These are phyloP conservation scores for Pseudomicrostroma phylloplanum DNA, from an alignment of 1,284 basidiomycete genomes.

Conservation along the genomic window DNA sequence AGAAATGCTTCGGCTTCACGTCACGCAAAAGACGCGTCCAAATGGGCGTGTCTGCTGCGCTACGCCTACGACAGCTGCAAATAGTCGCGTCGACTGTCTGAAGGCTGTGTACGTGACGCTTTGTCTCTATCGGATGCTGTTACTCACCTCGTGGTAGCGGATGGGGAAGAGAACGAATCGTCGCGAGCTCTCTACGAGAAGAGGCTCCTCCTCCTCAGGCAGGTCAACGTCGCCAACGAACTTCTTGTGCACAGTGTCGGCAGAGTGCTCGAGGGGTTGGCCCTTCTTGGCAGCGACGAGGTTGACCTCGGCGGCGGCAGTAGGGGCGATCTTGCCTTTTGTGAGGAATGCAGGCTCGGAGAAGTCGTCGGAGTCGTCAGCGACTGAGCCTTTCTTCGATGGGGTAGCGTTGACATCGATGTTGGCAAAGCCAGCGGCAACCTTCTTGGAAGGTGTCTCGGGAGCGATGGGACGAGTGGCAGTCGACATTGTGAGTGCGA, in stretches of 20 bases:
- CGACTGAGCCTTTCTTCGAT: conserved; percentile 29
- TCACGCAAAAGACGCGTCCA: not conserved
- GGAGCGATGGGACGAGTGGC: not conserved
- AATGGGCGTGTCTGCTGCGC: not conserved
- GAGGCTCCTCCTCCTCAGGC: conserved; percentile 48
- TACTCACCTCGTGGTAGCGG: conserved; percentile 48
- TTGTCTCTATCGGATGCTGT: too few species aligned
- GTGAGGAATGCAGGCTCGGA: conserved; percentile 31
- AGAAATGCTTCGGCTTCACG: not conserved
- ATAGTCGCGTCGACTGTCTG: too few species aligned
- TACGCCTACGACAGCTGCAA: too few species aligned
- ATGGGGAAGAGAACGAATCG: conserved; percentile 51
- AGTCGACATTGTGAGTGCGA: conserved; percentile 9
- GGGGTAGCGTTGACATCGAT: conserved; percentile 46
- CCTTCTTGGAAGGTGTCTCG: conserved; percentile 48
- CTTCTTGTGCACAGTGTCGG: conserved; percentile 34
- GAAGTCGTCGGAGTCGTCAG: conserved; percentile 23
- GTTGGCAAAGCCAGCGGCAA: conserved; percentile 40
- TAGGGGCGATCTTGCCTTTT: conserved; percentile 25
- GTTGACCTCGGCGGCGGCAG: not conserved
- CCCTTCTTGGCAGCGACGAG: conserved; percentile 6
- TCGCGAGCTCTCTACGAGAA: conserved; percentile 44
- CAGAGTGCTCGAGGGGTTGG: conserved; percentile 16
- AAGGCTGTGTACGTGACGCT: too few species aligned
- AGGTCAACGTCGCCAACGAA: conserved; percentile 48